Evolutionary conservation across 352 stramenopile genomes (phyloP), one percentile per base, ranked within the genome.

Genomic region (Phytophthora cactorum): DNA sequence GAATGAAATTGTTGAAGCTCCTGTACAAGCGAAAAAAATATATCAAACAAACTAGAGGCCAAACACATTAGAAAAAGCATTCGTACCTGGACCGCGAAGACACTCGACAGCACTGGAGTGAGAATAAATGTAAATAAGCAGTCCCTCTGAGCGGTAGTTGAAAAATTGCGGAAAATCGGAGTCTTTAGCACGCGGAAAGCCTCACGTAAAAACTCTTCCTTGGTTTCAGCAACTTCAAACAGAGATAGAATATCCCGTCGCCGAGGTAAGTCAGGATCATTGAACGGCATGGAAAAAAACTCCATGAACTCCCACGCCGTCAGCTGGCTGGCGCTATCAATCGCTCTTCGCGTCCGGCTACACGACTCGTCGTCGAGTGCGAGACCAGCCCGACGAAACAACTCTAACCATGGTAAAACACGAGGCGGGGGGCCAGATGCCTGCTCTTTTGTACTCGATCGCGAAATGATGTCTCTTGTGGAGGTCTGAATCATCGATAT

Each of bases 251-350:
- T 83, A 49, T 90, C 84, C 12, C 82, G 79, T 17, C 81, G 72
- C 31, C 76, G 71, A 58, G 82, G 81, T 0, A 91, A 72, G 32
- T 90, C 77, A 28, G 74, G 70, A 53, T 92, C 79, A 32, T 49
- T 84, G 56, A 93, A 92, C 17, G 87, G 87, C 78, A 91, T 90
- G 3, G 85, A 91, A 55, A 96, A 94, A 43, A 81, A 90, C 55
- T 91, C 83, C 57, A 92, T 77, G 58, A 96, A 96, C 52, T 86
- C 78, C 77, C 77, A 90, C 22, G 82, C 83, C 34, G 74, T 90
- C 6, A 95, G 54, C 5, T 74, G 68, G 12, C 58, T 75, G 6
- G 77, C 84, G 27, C 55, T 70, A n/a, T 79, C 70, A 41, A 79
- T 72, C 15, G 75, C 57, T 72, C 72, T 78, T 15, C 72, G 70